Base-by-base conservation (phyloP, 805 yeast species). In the Pichia heedii region DNA sequence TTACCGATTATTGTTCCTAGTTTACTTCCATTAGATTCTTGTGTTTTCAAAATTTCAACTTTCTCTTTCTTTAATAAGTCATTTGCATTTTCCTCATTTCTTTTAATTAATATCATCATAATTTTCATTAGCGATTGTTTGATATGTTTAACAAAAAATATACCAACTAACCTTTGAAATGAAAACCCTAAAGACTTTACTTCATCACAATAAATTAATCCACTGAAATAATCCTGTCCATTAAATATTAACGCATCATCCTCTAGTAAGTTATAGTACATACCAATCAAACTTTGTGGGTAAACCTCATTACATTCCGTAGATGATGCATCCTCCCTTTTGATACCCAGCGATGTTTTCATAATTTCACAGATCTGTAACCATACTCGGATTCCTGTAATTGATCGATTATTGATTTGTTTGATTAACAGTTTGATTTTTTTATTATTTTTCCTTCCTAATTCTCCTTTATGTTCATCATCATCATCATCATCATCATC, bases 401-500 rank as follows among this genome's bases (percentile, higher is more conserved):
- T 51, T 1, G 72, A 61, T 48, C 82, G 87, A 51, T 77, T 73
- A 0, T 86, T 73, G 3, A 86, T 50, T 44, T 81, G 87, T 34
- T 69, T 67, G 2, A 77, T 62, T 0, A 83, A 55, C 12, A 77
- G 49, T 15, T 15, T 12, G 16, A 13, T 29, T 29, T 4, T 29
- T 12, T 29, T 29, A 29, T 16, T 16, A 29, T 15, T 13, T 10
- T 9, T 0, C 71, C 71, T 1, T 50, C 24, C n/a, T n/a, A n/a
- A n/a, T n/a, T n/a, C n/a, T n/a, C n/a, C n/a, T n/a, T n/a, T n/a
- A 3, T 24, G 27, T 24, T 36, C 30, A 4, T 16, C 22, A 55
- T 42, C 22, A 46, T 50, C 8, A 27, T 27, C 16, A 6, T 58
- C 51, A n/a, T n/a, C n/a, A n/a, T n/a, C n/a, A n/a, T n/a, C n/a